Evolutionary conservation across 192 early-diverging fungal genomes (phyloP), one percentile per base, ranked within the genome.

Genomic region (Rhizophlyctis rosea): DNA sequence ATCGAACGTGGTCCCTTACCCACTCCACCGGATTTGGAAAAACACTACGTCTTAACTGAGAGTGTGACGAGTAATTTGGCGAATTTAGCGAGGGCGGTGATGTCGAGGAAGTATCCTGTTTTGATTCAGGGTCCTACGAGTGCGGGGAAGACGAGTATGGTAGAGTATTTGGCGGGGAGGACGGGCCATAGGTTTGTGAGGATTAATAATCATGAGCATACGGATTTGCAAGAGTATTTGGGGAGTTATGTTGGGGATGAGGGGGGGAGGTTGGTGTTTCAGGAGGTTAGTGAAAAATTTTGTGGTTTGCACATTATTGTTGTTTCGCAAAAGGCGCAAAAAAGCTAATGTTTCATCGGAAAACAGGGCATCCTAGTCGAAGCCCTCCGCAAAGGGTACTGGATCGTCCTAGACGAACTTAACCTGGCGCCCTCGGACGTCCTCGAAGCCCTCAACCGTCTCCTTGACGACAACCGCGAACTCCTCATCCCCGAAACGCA

Each of bases 121-220:
- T 75, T 99, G 68, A 94, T 99, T 65, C 97, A 99, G 79, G 97
- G 96, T 47, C 97, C 95, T 5, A 99, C 97, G 0, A 95, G 92
- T 24, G 89, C 90, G 44, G 97, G 97, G 53, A 99, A 99, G 73
- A 99, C 97, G 0, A 91, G 88, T 59, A 98, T 99, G 91, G 90
- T 99, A 54, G 92, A 98, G 69, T 94, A 94, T 59, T 71, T 99
- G 59, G 97, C 97, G 14, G 86, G 90, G 47, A 59, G 76, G 16
- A 90, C 94, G 0, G 93, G 94, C n/a, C 95, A 97, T 75, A 75
- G 76, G 14, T 97, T 98, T 75, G 91, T 99, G 25, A 88, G 97
- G 44, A 94, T 99, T 70, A 99, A 99, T 74, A 98, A 99, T 72
- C 97, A 99, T 76, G 95, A 97, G 74, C 94, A 96, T 70, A 99